Base-by-base conservation (phyloP, 2,329 filamentous ascomycete species). In the Lasiodiplodia gonubiensis region DNA sequence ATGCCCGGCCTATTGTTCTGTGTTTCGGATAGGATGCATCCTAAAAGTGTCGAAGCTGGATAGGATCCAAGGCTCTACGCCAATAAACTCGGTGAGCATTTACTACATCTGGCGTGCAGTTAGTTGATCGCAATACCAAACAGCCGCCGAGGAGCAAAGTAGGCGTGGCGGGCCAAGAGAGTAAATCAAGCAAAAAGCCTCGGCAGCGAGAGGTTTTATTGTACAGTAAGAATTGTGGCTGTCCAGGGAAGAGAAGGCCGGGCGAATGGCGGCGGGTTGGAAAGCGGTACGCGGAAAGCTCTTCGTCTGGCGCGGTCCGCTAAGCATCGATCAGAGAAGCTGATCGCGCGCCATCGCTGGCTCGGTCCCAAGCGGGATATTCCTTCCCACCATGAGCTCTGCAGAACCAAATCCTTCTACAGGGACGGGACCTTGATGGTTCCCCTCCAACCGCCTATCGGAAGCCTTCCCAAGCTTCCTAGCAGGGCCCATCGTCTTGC, bases 351-450 rank as follows among this genome's bases (percentile, higher is more conserved):
- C 59, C 42, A 37, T 7, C 21, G 2, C 30, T 51, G 30, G 27
- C 42, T 37, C 59, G 59, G 59, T 63, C 59, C 59, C 59, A 63
- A 25, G 39, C 59, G 46, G 59, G n/a, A 51, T 37, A 30, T 63
- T 63, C 59, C 59, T 51, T 37, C n/a, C 42, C 11, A 23, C 30
- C 16, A 30, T 46, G 10, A 12, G 6, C 46, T 51, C 27, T 30
- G 39, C 46, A 37, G 30, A 30, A 51, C 49, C 46, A 18, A 46
- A 30, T 51, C 27, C 59, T 63, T 30, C 27, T 37, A 63, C 59
- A 51, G 39, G 42, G 39, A 61, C 39, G 21, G 16, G 18, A 46
- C 55, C 42, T 48, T 42, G 25, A 30, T 16, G 7, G 25, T 6
- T 12, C 10, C n/a, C 14, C 25, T 18, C 39, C 27, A 27, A 18